These are phyloP conservation scores for Umbelopsis isabellina DNA, from an alignment of 192 early-diverging fungal genomes.

Conservation along the genomic window DNA sequence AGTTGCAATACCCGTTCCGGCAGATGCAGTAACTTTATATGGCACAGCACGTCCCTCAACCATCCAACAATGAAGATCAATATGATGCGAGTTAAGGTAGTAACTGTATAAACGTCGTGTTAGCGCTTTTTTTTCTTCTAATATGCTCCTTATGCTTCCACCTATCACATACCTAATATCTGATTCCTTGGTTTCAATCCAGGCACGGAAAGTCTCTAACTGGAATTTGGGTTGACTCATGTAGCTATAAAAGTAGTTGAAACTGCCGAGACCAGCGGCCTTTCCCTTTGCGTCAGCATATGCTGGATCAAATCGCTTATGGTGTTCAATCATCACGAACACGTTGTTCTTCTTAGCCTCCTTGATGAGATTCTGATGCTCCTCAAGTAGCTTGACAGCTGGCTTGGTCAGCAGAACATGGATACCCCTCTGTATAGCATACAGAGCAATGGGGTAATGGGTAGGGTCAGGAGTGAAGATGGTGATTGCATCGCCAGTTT, in stretches of 20 bases:
- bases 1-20: constrained; percentile 44
- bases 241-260: constrained; percentile 45
- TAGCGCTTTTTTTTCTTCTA: background rate
- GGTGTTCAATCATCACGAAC: constrained; percentile 44
- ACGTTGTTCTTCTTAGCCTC: constrained; percentile 43
- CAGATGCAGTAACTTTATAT: constrained; percentile 39
- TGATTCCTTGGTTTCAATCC: constrained; percentile 46
- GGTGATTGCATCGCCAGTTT: constrained; percentile 44
- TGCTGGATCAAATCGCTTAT: constrained; percentile 53
- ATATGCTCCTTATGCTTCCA: background rate
- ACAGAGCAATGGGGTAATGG: constrained; percentile 44
- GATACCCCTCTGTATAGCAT: constrained; percentile 41
- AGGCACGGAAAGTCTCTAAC: constrained; percentile 43
- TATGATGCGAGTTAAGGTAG: constrained; percentile 51
- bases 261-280: constrained; percentile 40
- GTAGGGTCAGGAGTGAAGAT: constrained; percentile 54
- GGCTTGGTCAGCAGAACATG: constrained; percentile 52
- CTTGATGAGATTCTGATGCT: constrained; percentile 37
- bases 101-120: constrained; percentile 11
- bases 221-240: constrained; percentile 50
- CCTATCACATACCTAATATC: constrained; percentile 32
- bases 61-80: constrained; percentile 47
- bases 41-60: constrained; percentile 38
- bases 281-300: constrained; percentile 48
- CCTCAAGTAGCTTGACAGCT: constrained; percentile 44